Evolutionary conservation across 1,139 yeast genomes (phyloP).

Genomic region (Arxiozyma slooffiae): DNA sequence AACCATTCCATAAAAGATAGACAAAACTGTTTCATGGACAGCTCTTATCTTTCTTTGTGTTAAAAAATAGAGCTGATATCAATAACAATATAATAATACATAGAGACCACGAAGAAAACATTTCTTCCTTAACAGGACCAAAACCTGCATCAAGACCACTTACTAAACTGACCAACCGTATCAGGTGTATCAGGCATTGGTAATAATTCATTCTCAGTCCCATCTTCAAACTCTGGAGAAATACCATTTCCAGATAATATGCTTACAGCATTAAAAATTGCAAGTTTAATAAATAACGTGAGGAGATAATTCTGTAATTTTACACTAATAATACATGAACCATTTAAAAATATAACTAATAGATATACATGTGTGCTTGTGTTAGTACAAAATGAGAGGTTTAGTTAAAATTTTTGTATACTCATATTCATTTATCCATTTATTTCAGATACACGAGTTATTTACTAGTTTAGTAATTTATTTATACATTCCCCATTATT

Average conservation of each 20-base stretch:
- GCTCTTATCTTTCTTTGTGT: slow-evolving; percentile 90
- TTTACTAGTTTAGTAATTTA: too few relatives aligned
- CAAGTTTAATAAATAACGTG: slow-evolving; percentile 4
- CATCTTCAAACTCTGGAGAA: slow-evolving; percentile 19
- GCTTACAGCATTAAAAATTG: neutral
- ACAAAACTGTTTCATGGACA: slow-evolving; percentile 90
- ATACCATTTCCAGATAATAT: neutral
- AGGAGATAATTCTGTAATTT: slow-evolving; percentile 3
- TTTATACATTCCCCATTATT: too few relatives aligned
- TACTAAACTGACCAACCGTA: slow-evolving; percentile 18
- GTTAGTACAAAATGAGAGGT: neutral
- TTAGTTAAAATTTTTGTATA: too few relatives aligned
- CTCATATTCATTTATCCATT: neutral
- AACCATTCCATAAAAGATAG: slow-evolving; percentile 93
- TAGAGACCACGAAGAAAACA: slow-evolving; percentile 93
- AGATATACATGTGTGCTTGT: neutral
- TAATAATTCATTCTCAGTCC: slow-evolving; percentile 21
- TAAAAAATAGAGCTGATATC: slow-evolving; percentile 72
- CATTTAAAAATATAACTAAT: too few relatives aligned
- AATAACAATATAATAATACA: slow-evolving; percentile 73
- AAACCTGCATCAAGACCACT: slow-evolving; percentile 40
- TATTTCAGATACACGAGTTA: too few relatives aligned
- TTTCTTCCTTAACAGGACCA: slow-evolving; percentile 91
- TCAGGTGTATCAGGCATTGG: slow-evolving; percentile 19
- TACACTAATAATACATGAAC: neutral